Base-by-base conservation (phyloP, 192 early-diverging fungal species). In the Pilaira anomala region DNA sequence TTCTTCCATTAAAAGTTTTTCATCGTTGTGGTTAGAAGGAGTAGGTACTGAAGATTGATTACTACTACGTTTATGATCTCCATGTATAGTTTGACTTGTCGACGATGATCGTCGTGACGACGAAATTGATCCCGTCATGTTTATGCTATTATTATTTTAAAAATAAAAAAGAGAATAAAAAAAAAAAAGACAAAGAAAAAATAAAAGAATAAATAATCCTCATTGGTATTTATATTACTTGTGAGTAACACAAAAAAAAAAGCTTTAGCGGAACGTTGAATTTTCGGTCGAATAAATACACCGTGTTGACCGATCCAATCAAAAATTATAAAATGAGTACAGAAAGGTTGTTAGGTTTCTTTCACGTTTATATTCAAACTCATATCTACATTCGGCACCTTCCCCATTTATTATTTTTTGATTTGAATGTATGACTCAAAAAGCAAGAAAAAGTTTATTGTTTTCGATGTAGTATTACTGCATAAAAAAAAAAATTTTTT, bases 61-160 rank as follows among this genome's bases (percentile, higher is more conserved):
- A 2, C 26, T 25, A 50, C 46, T 46, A 36, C 28, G 46, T 33
- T 3, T 24, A 26, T 46, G 26, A n/a, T 42, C 62, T 18, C 25
- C 49, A 1, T 63, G 22, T n/a, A 28, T 52, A 11, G 62, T 63
- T 9, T 52, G 62, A 53, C 50, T 52, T 19, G 62, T 63, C 36
- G 62, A 21, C 25, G 62, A 63, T 11, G 62, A 63, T 18, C 60
- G 60, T 18, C 60, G 60, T 28, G 49, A 52, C 36, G 51, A 63
- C 12, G 28, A 22, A 41, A 1, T 48, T 50, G 33, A 25, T 12
- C 3, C 26, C 16, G 53, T 30, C 33, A 39, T 39, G 53, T 12
- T 36, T 36, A 36, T 9, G 33, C 11, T 36, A 9, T 5, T 9
- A 29, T 29, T 29, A 39, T 13, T n/a, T 12, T 25, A 54, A 28